Evolutionary conservation across 352 stramenopile species (phyloP).

Genomic region (Phytopythium sindhum): DNA sequence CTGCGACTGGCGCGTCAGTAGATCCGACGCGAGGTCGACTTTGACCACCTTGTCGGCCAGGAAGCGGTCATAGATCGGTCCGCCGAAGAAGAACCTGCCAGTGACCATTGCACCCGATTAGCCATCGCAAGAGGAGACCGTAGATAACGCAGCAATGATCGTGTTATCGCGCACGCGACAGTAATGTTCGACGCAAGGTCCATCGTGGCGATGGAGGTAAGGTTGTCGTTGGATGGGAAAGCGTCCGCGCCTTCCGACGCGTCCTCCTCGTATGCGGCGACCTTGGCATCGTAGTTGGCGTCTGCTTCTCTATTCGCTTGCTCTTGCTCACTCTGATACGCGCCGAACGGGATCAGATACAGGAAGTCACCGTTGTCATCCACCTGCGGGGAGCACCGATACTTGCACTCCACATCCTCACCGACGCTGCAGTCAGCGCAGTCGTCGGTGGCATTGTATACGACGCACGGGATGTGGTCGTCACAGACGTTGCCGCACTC

Average conservation of each 20-base stretch:
- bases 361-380: neutral
- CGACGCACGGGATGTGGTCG: neutral
- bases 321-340: neutral
- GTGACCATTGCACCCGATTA: neutral
- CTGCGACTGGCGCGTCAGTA: neutral
- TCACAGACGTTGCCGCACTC: neutral
- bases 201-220: conserved; percentile 29
- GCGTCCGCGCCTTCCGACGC: neutral
- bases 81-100: neutral
- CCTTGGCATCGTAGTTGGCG: neutral
- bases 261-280: neutral
- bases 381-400: neutral
- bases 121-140: too few species aligned
- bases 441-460: neutral
- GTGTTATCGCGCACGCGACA: neutral
- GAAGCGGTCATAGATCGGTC: neutral
- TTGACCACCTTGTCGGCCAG: neutral
- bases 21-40: neutral
- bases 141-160: too few species aligned
- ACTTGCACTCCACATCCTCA: neutral
- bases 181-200: conserved; percentile 40
- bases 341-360: neutral
- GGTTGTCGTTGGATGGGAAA: conserved; percentile 3
- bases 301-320: neutral
- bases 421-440: neutral